Conservation (phyloP, 306 rosid genomes). For the Malus asiatica region DNA sequence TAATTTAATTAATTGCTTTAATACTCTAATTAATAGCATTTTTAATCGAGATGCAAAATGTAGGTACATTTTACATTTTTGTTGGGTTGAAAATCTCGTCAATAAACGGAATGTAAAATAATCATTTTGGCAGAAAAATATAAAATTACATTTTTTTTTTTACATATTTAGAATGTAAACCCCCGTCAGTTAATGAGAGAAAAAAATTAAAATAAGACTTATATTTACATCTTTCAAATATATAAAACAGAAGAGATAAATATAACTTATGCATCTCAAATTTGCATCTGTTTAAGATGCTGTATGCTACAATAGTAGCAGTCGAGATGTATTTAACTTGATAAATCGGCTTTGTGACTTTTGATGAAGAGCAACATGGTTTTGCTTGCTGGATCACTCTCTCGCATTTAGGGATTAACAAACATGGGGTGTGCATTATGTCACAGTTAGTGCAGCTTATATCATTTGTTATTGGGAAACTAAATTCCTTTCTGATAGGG, state of each 20-base stretch:
- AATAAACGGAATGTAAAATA: neutral
- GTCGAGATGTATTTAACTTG: neutral
- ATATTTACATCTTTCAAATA: too few species aligned
- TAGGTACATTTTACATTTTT: neutral
- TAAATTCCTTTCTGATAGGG: neutral
- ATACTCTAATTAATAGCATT: neutral
- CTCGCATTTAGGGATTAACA: neutral
- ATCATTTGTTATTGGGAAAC: neutral
- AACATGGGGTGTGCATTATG: neutral
- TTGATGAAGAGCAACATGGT: neutral
- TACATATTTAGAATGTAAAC: too few species aligned
- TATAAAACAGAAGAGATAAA: too few species aligned
- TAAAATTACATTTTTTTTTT: too few species aligned
- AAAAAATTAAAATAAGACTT: too few species aligned
- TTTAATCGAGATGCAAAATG: neutral
- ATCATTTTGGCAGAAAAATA: too few species aligned
- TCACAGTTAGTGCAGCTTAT: neutral
- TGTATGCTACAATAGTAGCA: neutral
- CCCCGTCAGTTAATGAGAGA: too few species aligned
- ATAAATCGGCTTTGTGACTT: neutral
- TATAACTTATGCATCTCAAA: neutral
- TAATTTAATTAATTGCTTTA: neutral
- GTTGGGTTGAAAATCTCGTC: neutral
- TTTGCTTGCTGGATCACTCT: neutral
- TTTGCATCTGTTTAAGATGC: neutral